Evolutionary conservation across 1,284 basidiomycete species (phyloP).

Genomic region (Farysia itapuensis): DNA sequence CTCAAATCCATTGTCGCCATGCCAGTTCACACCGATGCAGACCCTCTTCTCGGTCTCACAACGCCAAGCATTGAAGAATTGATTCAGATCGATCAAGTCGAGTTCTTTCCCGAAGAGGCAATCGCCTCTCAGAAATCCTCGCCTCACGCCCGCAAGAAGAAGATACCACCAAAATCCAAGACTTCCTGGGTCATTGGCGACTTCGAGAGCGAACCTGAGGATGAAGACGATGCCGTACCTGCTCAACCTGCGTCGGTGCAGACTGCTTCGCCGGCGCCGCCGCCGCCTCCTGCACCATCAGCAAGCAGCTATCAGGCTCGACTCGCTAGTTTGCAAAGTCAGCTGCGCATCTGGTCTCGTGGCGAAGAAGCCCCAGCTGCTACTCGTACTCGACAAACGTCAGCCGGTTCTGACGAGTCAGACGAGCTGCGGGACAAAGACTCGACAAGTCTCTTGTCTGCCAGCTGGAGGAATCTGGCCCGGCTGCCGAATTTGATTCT

Average conservation of each 20-base stretch:
- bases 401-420: conserved; percentile 13
- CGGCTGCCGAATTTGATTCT: conserved; percentile 37
- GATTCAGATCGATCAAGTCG: conserved; percentile 27
- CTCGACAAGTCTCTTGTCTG: conserved; percentile 15
- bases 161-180: too few species aligned
- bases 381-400: conserved; percentile 9
- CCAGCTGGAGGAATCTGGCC: conserved; percentile 35
- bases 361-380: not conserved
- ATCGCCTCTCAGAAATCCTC: conserved; percentile 19
- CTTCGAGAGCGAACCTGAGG: conserved; percentile 31
- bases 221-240: conserved; percentile 9
- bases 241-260: not conserved
- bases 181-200: conserved; percentile 35
- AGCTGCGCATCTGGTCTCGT: conserved; percentile 32
- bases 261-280: too few species aligned
- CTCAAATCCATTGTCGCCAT: conserved; percentile 20
- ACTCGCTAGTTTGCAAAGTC: conserved; percentile 26
- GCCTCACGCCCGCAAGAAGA: conserved; percentile 11
- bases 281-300: conserved; percentile 2
- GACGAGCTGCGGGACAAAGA: conserved; percentile 6
- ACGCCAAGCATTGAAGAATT: conserved; percentile 31
- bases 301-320: conserved; percentile 29
- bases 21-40: conserved; percentile 16
- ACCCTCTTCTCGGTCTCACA: conserved; percentile 15
- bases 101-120: conserved; percentile 22